Evolutionary conservation across 768 basidiomycete species (phyloP), one percentile per base, ranked within the genome.

Genomic region (Lactarius psammicola): DNA sequence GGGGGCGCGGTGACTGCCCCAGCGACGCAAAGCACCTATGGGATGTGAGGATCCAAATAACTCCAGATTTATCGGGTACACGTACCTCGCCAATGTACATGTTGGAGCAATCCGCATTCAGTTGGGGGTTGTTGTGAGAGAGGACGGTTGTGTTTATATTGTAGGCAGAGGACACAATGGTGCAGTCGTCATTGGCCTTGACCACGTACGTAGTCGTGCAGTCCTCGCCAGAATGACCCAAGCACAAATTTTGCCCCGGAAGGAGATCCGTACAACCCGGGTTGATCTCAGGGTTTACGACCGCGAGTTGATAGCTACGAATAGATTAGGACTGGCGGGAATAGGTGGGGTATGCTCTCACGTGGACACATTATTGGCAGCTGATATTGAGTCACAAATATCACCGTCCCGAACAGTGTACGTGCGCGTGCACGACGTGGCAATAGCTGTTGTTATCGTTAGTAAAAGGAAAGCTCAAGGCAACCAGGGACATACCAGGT

Each of bases 11-110:
- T 5, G n/a, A 20, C 49, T 13, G 17, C 59, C 11, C 10, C 0
- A 11, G 55, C 55, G 17, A 49, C 46, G 30, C 65, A 66, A 23
- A 66, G 44, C n/a, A 66, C 60, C 65, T 66, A 33, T 20, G 8
- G 9, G 3, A 10, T 3, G 30, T 66, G 38, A 61, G 53, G n/a
- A 23, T 34, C 31, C 20, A 10, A 31, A 49, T 57, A 56, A 10
- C 18, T 2, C 26, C 26, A 5, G 31, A 26, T 3, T 20, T 9
- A 31, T n/a, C 7, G 9, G 13, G 31, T 20, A 36, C 20, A 78
- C 81, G 62, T 58, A 91, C 90, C 84, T 92, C 87, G 72, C 87
- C 89, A 64, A 88, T 72, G 76, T 91, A 90, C 74, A 93, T 78
- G 79, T 92, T 92, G 69, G 70, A 76, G 75, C 85, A 89, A 0